Base-by-base conservation (phyloP, 1,139 yeast species). In the Blastobotrys indianensis region DNA sequence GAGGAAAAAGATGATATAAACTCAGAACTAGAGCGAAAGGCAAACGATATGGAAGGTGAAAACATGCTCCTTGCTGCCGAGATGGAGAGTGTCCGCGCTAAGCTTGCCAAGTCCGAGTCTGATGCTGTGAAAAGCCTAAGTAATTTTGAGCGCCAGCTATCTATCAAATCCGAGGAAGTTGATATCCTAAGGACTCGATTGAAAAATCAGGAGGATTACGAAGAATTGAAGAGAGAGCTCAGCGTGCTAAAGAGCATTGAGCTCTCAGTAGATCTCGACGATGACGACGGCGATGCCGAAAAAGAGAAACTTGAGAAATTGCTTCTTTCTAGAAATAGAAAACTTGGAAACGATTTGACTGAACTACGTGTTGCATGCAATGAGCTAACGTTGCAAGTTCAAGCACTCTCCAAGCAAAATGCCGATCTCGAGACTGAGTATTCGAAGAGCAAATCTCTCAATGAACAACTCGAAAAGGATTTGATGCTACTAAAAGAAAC, bases 151-250 rank as follows among this genome's bases (percentile, higher is more conserved):
- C 66, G 77, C 41, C 87, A 85, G 52, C 58, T 74, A 3, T 59
- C 62, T 1, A 73, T 74, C 38, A 66, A 79, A 55, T 67, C 66
- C 12, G 63, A 65, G 12, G 94, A 85, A 57, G 64, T 79, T 29
- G 70, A 68, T 10, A 62, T 66, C 28, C 68, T 84, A 52, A 76
- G 77, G 55, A 62, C 66, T 8, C 74, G 80, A 52, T 68, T 88
- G 56, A 94, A 85, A 53, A 70, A 75, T 11, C 77, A 85, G 64
- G 88, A 85, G 57, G 90, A 82, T 60, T 88, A 90, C 63, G 88
- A 84, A 46, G 87, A 85, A 53, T 64, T 88, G 42, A 87, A 85
- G 62, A 76, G 76, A 43, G 96, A 88, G 59, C 68, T 88, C 50
- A 76, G 74, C 16, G 76, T 87, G 25, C 64, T 90, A 51, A 80